phyloP scores from a whole-genome alignment of 2,329 filamentous ascomycete species.

The Ilyonectria sp. region DNA sequence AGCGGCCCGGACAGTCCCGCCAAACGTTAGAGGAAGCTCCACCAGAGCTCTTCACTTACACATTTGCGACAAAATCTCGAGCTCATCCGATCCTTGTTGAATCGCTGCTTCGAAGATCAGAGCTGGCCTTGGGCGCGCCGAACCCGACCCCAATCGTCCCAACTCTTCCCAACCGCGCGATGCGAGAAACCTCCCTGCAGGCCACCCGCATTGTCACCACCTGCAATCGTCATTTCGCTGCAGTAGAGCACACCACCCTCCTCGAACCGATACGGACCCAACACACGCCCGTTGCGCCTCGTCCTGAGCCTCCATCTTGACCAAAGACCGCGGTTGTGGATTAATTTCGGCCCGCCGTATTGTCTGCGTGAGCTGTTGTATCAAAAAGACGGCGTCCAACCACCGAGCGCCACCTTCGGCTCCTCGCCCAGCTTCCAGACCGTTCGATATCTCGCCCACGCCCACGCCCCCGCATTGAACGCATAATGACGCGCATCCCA shows the following conservation, averaged over 20 bases:
- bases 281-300: not conserved
- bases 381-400: not conserved
- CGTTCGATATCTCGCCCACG: not conserved
- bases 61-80: slow-evolving; percentile 28
- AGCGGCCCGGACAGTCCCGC: slow-evolving; percentile 37
- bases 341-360: not conserved
- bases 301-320: not conserved
- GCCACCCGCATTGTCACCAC: slow-evolving; percentile 13
- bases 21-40: slow-evolving; percentile 17
- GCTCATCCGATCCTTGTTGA: slow-evolving; percentile 3
- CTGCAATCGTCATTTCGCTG: slow-evolving; percentile 3
- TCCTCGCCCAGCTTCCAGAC: not conserved
- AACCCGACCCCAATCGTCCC: not conserved
- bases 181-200: slow-evolving; percentile 1
- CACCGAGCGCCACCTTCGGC: not conserved
- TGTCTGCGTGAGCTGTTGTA: not conserved
- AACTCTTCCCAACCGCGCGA: slow-evolving; percentile 9
- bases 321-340: not conserved
- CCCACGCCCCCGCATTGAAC: not conserved
- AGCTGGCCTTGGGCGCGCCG: not conserved
- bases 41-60: slow-evolving; percentile 25
- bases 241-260: slow-evolving; percentile 12
- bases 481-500: slow-evolving; percentile 62
- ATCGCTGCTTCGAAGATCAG: not conserved
- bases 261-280: not conserved